Evolutionary conservation across 108 stramenopile genomes (phyloP), one percentile per base, ranked within the genome.

Genomic region (Cyclotella sp.): DNA sequence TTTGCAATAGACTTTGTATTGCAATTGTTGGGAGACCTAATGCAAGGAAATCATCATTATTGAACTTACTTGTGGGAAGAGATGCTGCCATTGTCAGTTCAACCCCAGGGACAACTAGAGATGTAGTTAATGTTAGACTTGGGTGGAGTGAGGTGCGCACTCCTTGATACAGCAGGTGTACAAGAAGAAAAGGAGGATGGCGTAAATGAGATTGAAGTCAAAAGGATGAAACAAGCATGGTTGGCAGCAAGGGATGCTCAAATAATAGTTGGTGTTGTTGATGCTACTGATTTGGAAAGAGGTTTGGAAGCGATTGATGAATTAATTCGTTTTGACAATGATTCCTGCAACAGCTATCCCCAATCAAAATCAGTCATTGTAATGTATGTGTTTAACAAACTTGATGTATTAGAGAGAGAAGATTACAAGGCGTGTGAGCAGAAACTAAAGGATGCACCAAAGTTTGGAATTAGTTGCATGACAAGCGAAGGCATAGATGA

Each of bases 71-170:
- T 70, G 93, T 95, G 4, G 74, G 72, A 6, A 72, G 93, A 43
- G 96, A 97, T 59, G 97, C 96, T 1, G 97, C 98, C 29, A 99
- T 99, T 77, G 97, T 99, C 7, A 91, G 91, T 30, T 90, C 91
- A 9, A 88, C 86, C 27, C 91, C 96, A 0, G 98, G 98, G 13
- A 99, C 98, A 10, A 99, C 98, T 8, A 79, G 98, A 27, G 98
- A 99, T 79, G 95, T 97, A 10, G 83, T 99, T 28, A 15, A 82
- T 86, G 26, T 44, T 98, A 60, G 94, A 97, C 84, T 76, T 99
- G 51, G 96, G 89, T 16, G 98, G 98, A 4, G 86, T 95, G 26
- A 91, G 96, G 40, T 97, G 95, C 66, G 81, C 84, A 19, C 59
- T 99, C 3, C 73, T 87, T 51, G 97, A 98, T 82, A 98, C 98